Percentiles rank a stretch among this genome's conserved stretches.
phyloP scores from a whole-genome alignment of 192 early-diverging fungal genomes.

The Ambispora gerdemannii region DNA sequence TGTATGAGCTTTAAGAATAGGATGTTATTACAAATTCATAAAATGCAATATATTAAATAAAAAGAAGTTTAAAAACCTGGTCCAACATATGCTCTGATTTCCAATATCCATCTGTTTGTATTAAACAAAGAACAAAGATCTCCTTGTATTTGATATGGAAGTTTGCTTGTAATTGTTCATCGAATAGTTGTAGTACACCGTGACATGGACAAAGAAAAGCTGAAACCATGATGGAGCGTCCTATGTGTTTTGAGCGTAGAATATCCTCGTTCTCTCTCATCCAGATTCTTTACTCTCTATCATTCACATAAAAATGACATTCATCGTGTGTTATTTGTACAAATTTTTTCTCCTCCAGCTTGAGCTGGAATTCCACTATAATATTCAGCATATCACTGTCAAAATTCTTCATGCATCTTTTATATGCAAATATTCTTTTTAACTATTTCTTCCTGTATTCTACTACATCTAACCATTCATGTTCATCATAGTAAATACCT shows the following conservation, averaged over 20 bases:
- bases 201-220: slow-evolving; percentile 30
- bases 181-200: slow-evolving; percentile 11
- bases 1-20: no score
- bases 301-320: slow-evolving; percentile 29
- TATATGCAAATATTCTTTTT: slow-evolving; percentile 9
- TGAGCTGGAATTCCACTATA: background rate
- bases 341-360: background rate
- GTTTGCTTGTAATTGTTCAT: slow-evolving; percentile 13
- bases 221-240: slow-evolving; percentile 30
- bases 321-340: slow-evolving; percentile 21
- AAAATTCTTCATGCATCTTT: slow-evolving; percentile 26
- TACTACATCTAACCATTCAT: no score
- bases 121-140: background rate
- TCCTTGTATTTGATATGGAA: slow-evolving; percentile 1
- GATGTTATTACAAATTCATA: no score
- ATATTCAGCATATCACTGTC: background rate
- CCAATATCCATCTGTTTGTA: background rate
- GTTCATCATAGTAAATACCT: no score
- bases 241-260: background rate
- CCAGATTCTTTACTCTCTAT: slow-evolving; percentile 26
- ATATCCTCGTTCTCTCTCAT: slow-evolving; percentile 10
- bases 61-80: no score
- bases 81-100: slow-evolving; percentile 8
- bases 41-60: no score
- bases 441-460: no score